phyloP scores from a whole-genome alignment of 495 filamentous ascomycete genomes.

The Hypoxylon crocopeplum region DNA sequence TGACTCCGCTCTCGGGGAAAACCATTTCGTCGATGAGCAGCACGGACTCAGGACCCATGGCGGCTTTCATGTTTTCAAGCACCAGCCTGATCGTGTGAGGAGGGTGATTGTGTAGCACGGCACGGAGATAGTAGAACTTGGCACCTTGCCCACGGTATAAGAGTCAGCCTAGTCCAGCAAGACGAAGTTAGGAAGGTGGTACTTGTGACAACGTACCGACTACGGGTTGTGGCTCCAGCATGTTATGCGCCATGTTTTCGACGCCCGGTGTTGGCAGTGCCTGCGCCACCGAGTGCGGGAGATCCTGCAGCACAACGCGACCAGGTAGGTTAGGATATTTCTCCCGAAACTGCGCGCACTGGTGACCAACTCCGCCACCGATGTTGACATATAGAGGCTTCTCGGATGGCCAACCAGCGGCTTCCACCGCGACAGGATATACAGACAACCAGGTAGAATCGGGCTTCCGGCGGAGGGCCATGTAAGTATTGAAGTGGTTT shows the following conservation, averaged over 20 bases:
- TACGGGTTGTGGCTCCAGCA: slow-evolving; percentile 55
- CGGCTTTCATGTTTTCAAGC: slow-evolving; percentile 41
- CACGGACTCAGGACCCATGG: slow-evolving; percentile 46
- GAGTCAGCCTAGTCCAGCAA: no score
- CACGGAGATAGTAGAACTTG: slow-evolving; percentile 52
- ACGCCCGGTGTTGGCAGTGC: slow-evolving; percentile 46
- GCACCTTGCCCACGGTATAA: slow-evolving; percentile 29
- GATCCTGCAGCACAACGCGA: slow-evolving; percentile 55
- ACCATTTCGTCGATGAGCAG: slow-evolving; percentile 53
- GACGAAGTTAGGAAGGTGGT: background rate
- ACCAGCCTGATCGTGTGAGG: slow-evolving; percentile 43
- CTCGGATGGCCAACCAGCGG: background rate
- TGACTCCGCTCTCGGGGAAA: slow-evolving; percentile 29
- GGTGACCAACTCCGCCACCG: slow-evolving; percentile 50
- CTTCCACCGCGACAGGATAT: slow-evolving; percentile 24
- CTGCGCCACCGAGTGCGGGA: slow-evolving; percentile 45
- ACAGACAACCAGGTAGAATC: slow-evolving; percentile 18
- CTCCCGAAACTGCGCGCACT: slow-evolving; percentile 47
- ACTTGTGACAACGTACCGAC: background rate
- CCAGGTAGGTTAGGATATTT: slow-evolving; percentile 49
- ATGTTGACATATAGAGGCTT: slow-evolving; percentile 22
- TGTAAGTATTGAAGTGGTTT: slow-evolving; percentile 42
- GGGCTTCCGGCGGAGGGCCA: slow-evolving; percentile 31
- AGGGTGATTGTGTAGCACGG: slow-evolving; percentile 51
- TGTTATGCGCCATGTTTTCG: slow-evolving; percentile 48